A percentile compares a stretch with the other conserved stretches of the same genome.
phyloP scores from a whole-genome alignment of 2,329 filamentous ascomycete species.

The Podosphaera xanthii region DNA sequence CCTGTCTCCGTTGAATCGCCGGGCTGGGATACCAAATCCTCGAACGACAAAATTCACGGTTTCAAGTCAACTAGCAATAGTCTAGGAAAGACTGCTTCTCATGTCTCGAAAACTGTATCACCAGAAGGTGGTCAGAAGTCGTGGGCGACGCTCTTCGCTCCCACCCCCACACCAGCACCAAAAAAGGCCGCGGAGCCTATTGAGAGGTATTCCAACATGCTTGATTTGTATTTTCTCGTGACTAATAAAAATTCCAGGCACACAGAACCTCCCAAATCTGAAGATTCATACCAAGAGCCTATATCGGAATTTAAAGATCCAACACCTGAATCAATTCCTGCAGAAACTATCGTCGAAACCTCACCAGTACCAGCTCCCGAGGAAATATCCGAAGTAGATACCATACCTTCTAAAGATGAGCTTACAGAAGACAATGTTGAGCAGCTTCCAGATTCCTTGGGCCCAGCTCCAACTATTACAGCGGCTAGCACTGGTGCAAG shows the following conservation, averaged over 20 bases:
- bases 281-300: constrained; percentile 24
- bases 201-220: constrained; percentile 11
- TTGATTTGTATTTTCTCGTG: constrained; percentile 5
- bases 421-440: constrained; percentile 85
- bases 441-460: constrained; percentile 62
- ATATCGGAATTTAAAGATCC: constrained; percentile 17
- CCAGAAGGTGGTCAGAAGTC: constrained; percentile 28
- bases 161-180: constrained; percentile 23
- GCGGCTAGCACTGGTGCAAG: constrained; percentile 76
- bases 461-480: constrained; percentile 56
- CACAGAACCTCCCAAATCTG: constrained; percentile 18
- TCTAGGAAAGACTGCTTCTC: constrained; percentile 16
- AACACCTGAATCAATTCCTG: constrained; percentile 17
- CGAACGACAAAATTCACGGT: constrained; percentile 13
- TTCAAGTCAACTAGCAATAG: constrained; percentile 6
- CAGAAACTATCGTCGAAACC: constrained; percentile 21
- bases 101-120: constrained; percentile 18
- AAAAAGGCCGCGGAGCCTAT: constrained; percentile 24
- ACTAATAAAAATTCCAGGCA: constrained; percentile 10
- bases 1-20: constrained; percentile 20
- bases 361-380: constrained; percentile 9
- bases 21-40: constrained; percentile 18
- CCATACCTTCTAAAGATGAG: constrained; percentile 55
- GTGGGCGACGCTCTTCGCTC: constrained; percentile 56
- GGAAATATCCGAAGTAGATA: constrained; percentile 22